These are phyloP conservation scores for Vigna angularis DNA, from an alignment of 306 rosid genomes.

Conservation along the genomic window DNA sequence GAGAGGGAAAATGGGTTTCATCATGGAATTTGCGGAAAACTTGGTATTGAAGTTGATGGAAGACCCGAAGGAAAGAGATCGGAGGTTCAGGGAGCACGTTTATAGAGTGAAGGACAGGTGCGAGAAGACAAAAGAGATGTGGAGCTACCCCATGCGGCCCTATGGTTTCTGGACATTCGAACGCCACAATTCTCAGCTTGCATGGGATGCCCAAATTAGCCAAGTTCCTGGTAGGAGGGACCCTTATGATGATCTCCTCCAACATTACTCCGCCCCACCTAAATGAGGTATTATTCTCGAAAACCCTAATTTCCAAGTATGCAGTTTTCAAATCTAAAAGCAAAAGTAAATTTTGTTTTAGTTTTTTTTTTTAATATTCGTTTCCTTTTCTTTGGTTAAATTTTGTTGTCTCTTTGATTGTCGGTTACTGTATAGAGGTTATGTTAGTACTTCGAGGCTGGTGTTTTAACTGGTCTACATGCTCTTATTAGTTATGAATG, in stretches of 20 bases:
- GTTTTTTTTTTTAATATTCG: neutral
- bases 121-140: slow-evolving; percentile 89
- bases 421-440: neutral
- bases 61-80: slow-evolving; percentile 92
- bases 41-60: slow-evolving; percentile 84
- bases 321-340: neutral
- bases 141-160: slow-evolving; percentile 83
- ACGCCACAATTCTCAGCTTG: slow-evolving; percentile 90
- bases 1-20: slow-evolving; percentile 69
- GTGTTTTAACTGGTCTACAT: neutral
- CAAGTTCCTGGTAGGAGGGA: slow-evolving; percentile 88
- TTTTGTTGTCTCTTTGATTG: neutral
- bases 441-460: neutral
- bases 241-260: slow-evolving; percentile 88
- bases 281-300: slow-evolving; percentile 51
- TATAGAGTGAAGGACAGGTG: slow-evolving; percentile 58
- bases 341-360: neutral
- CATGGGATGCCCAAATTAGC: slow-evolving; percentile 94
- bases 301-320: neutral
- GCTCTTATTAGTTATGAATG: neutral
- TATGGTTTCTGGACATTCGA: slow-evolving; percentile 98
- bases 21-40: slow-evolving; percentile 95
- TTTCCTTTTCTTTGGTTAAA: neutral
- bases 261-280: slow-evolving; percentile 46
- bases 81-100: slow-evolving; percentile 77